phyloP scores from a whole-genome alignment of 1,284 basidiomycete species.

The Apiotrichum porosum region DNA sequence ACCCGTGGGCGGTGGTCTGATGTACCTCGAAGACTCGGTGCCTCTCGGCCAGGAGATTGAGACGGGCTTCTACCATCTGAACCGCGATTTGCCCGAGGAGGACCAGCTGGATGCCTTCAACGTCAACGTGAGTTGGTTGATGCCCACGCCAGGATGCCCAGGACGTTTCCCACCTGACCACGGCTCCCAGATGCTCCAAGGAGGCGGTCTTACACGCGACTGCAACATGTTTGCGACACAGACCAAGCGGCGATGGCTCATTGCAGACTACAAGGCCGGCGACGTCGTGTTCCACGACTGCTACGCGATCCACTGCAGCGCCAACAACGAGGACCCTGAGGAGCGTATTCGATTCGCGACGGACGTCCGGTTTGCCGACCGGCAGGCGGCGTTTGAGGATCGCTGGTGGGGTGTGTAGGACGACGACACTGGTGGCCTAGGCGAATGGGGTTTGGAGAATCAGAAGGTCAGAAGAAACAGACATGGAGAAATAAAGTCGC shows the following conservation, averaged over 20 bases:
- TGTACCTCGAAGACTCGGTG: conserved; percentile 27
- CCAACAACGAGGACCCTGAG: conserved; percentile 12
- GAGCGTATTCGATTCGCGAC: conserved; percentile 13
- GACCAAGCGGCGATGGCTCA: conserved; percentile 14
- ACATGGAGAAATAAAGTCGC: too few species aligned
- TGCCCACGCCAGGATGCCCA: neutral
- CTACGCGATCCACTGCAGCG: conserved; percentile 14
- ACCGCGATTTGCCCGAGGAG: conserved; percentile 14
- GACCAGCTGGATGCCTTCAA: conserved; percentile 27
- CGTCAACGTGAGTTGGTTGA: conserved; percentile 16
- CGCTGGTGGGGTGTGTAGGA: conserved; percentile 6
- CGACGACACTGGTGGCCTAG: too few species aligned
- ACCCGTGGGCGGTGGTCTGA: conserved; percentile 23
- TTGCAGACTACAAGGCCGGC: conserved; percentile 16
- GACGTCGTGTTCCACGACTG: conserved; percentile 23
- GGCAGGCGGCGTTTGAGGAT: conserved; percentile 7
- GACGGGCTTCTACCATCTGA: conserved; percentile 14
- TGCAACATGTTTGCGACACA: conserved; percentile 2
- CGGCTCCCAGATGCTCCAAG: conserved; percentile 12
- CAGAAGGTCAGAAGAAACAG: too few species aligned
- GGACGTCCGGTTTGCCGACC: conserved; percentile 14
- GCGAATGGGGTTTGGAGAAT: too few species aligned
- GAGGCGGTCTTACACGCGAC: conserved; percentile 12
- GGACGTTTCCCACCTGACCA: neutral
- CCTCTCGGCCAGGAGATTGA: conserved; percentile 25